A percentile compares a stretch with the other conserved stretches of the same genome.
phyloP scores from a whole-genome alignment of 1,139 yeast species.

The Pneumocystis jirovecii region DNA sequence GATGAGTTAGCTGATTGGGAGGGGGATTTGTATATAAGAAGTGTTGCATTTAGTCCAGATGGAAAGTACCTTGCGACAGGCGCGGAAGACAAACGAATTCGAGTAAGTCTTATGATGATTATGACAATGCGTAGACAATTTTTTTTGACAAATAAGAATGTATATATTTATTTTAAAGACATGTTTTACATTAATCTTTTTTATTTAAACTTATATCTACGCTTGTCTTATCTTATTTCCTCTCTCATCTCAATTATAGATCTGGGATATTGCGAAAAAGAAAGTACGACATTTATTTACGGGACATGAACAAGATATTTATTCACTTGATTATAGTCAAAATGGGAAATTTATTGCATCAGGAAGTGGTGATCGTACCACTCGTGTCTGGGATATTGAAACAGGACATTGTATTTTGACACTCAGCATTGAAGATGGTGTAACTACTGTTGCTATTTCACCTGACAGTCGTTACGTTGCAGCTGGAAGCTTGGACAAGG shows the following conservation, averaged over 20 bases:
- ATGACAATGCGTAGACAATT: background rate
- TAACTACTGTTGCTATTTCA: slow-evolving; percentile 91
- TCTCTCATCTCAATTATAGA: slow-evolving; percentile 19
- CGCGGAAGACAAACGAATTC: slow-evolving; percentile 90
- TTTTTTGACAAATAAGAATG: background rate
- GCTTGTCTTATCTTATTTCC: background rate
- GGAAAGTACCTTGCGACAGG: slow-evolving; percentile 94
- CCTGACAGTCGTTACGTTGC: slow-evolving; percentile 92
- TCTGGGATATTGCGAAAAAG: slow-evolving; percentile 86
- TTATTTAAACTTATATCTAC: background rate
- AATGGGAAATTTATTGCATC: slow-evolving; percentile 88
- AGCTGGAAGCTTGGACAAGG: slow-evolving; percentile 90
- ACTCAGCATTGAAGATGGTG: slow-evolving; percentile 80
- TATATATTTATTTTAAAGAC: background rate
- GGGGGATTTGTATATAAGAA: slow-evolving; percentile 79
- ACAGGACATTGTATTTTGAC: slow-evolving; percentile 84
- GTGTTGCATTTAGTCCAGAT: slow-evolving; percentile 94
- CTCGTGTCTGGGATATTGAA: slow-evolving; percentile 90
- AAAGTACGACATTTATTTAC: slow-evolving; percentile 74
- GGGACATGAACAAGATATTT: slow-evolving; percentile 96
- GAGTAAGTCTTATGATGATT: slow-evolving; percentile 23
- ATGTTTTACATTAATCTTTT: background rate
- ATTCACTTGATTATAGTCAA: slow-evolving; percentile 89
- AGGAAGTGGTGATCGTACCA: slow-evolving; percentile 94
- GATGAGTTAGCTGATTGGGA: slow-evolving; percentile 49